Percentiles rank a stretch among this genome's conserved stretches.
These are phyloP conservation scores for Calonectria naviculata DNA, from an alignment of 2,329 filamentous ascomycete genomes.

Conservation along the genomic window DNA sequence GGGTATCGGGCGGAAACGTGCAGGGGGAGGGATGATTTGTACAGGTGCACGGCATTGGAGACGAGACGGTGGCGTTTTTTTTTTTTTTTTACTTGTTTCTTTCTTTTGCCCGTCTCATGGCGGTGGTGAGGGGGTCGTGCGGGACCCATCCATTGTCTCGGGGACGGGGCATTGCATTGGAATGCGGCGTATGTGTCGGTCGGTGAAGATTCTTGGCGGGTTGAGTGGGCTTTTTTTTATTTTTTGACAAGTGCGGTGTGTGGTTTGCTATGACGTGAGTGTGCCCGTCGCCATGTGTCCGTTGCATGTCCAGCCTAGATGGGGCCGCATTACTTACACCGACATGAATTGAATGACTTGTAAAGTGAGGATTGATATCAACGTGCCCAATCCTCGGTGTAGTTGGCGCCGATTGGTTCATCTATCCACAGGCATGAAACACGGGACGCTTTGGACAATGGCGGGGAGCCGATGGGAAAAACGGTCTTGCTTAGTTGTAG, in stretches of 20 bases:
- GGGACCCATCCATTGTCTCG: background rate
- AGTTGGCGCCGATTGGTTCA: background rate
- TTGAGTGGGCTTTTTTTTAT: background rate
- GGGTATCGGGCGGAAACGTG: background rate
- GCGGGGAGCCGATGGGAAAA: background rate
- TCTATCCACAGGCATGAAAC: background rate
- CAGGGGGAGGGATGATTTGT: background rate
- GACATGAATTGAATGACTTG: background rate
- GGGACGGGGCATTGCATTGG: background rate
- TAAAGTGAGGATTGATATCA: no score
- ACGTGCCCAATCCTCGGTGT: background rate
- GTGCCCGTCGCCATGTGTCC: background rate
- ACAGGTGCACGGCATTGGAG: background rate
- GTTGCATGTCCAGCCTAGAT: no score
- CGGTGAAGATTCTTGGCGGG: background rate
- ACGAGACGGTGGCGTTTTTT: background rate
- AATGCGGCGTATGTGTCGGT: background rate
- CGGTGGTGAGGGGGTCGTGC: background rate
- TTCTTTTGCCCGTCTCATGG: background rate
- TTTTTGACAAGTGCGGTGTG: slow-evolving; percentile 1
- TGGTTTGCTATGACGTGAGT: background rate
- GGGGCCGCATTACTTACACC: background rate
- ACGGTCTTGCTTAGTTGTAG: background rate
- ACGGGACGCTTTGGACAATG: background rate
- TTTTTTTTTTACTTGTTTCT: background rate